Conservation (phyloP, 176 grass and related monocot species). For the Rhipidocladum racemiflorum region DNA sequence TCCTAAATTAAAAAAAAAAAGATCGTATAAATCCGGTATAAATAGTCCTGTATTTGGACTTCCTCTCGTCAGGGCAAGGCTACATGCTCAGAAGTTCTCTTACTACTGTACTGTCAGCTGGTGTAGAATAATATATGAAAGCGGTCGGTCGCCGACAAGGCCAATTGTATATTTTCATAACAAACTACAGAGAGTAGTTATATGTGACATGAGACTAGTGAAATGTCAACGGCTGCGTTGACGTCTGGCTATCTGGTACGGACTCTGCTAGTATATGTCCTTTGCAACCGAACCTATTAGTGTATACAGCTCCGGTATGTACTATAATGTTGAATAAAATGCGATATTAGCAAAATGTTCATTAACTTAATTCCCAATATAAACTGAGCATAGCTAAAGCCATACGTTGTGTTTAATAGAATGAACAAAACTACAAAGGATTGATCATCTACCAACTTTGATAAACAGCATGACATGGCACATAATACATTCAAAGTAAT, state of each 20-base stretch:
- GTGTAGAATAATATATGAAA: background rate
- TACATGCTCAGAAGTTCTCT: background rate
- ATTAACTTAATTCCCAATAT: too few species aligned
- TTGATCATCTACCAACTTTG: too few species aligned
- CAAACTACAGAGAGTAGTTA: background rate
- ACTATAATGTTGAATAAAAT: too few species aligned
- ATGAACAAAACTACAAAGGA: too few species aligned
- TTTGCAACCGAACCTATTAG: background rate
- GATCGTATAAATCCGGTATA: background rate
- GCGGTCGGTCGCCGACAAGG: background rate
- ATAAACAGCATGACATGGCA: too few species aligned
- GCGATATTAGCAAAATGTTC: too few species aligned
- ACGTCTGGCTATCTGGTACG: background rate
- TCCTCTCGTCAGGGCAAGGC: background rate
- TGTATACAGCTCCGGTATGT: background rate
- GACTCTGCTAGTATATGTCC: background rate
- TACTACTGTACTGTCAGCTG: background rate
- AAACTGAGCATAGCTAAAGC: too few species aligned
- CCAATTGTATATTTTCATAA: background rate
- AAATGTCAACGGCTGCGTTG: background rate
- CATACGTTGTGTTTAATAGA: too few species aligned
- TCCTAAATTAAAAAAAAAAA: background rate
- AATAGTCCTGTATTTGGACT: background rate
- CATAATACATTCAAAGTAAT: too few species aligned
- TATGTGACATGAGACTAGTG: background rate